Base-by-base conservation (phyloP, 176 grass and related monocot species). In the Aegilops longissima region DNA sequence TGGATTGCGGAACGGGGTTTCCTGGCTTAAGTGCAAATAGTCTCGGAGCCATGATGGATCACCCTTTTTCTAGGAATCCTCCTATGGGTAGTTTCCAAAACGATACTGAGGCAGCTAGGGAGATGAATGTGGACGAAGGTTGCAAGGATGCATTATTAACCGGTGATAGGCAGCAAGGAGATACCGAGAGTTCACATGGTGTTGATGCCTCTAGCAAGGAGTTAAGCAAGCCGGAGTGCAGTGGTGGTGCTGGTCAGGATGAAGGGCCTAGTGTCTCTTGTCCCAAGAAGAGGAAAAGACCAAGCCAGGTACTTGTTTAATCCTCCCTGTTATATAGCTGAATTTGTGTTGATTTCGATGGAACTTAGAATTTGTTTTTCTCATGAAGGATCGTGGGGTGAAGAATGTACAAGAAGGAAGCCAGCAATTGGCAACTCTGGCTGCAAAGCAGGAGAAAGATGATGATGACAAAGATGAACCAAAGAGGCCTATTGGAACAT, bases 221-320 rank as follows among this genome's bases (percentile, higher is more conserved):
- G 40, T 33, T 73, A 12, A 86, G 78, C 72, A 88, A 80, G 66
- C 82, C 30, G 9, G 90, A 78, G 77, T 66, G 63, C 72, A 86
- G 65, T 23, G 81, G 77, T 82, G 89, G 80, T 24, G 77, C 44
- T 83, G 84, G 51, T 5, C 75, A 65, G 10, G 90, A 92, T 58
- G 87, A 92, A 12, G n/a, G 38, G 35, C 77, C 56, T 75, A 86
- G 70, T 76, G n/a, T 66, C 30, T 64, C 86, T 62, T 74, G 62
- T 90, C 67, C 77, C 79, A 90, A 86, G 82, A 96, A 93, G 80
- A 88, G 91, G 59, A 96, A 89, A 84, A 91, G 78, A 68, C 21
- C 84, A 44, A 72, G 82, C 82, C 88, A 91, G 94, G 94, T 96
- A 90, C 14, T 58, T 63, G 5, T 52, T 34, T n/a, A 42, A 70